Conservation (phyloP, 441 rosid species). For the Geranium incanum region DNA sequence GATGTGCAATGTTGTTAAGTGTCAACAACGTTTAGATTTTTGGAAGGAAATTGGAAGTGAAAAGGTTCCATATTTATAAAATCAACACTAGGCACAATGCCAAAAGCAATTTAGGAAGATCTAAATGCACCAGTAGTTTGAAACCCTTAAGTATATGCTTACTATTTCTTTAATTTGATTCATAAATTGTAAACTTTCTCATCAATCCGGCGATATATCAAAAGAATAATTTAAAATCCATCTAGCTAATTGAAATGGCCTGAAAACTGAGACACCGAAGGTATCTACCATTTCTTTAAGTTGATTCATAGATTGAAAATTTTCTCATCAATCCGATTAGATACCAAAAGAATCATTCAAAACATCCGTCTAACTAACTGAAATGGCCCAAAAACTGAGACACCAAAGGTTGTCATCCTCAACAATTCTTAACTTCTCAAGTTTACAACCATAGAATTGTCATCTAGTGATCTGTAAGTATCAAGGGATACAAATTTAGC, state of each 20-base stretch:
- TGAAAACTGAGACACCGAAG: background rate
- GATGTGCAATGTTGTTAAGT: background rate
- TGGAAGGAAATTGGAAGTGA: background rate
- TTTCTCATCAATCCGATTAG: background rate
- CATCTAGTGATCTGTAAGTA: background rate
- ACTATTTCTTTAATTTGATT: background rate
- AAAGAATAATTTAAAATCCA: background rate
- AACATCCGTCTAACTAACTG: background rate
- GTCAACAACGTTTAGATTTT: background rate
- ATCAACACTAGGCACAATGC: background rate
- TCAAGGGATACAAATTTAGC: background rate
- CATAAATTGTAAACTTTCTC: background rate
- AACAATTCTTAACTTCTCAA: background rate
- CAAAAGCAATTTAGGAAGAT: background rate
- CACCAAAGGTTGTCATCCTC: background rate
- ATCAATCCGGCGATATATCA: background rate
- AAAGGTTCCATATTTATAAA: background rate
- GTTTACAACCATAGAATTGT: conserved; percentile 4
- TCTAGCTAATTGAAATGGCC: background rate
- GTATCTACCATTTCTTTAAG: too few species aligned
- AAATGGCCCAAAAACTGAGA: background rate
- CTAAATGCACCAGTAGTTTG: background rate
- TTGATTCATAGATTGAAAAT: too few species aligned
- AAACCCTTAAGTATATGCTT: background rate
- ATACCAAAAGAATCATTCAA: background rate